phyloP scores from a whole-genome alignment of 2,329 filamentous ascomycete species.

The Nemania sp. region DNA sequence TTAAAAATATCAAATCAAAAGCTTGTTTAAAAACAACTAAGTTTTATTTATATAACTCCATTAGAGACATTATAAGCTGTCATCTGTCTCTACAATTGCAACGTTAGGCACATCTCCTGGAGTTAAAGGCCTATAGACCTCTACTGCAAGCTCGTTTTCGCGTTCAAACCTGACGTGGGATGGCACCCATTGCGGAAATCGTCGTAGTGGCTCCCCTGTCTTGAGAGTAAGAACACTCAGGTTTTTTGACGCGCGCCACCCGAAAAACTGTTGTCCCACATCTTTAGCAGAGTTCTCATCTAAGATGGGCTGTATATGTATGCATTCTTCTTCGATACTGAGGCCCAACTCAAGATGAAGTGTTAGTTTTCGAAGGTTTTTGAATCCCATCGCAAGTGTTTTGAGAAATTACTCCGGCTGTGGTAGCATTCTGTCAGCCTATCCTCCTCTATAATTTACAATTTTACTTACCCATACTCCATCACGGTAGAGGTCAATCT shows the following conservation, averaged over 20 bases:
- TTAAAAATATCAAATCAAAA: too few species aligned
- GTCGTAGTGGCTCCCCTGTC: constrained; percentile 14
- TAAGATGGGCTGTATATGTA: constrained; percentile 7
- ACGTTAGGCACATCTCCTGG: neutral
- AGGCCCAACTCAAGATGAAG: constrained; percentile 18
- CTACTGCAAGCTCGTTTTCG: neutral
- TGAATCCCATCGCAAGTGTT: constrained; percentile 12
- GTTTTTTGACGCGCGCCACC: constrained; percentile 8
- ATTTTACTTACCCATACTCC: constrained; percentile 19
- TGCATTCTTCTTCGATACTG: neutral
- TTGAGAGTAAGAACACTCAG: constrained; percentile 10
- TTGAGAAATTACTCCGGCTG: constrained; percentile 9
- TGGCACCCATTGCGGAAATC: constrained; percentile 20
- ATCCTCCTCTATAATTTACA: neutral
- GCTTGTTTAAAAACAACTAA: too few species aligned
- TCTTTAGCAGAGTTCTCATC: constrained; percentile 6
- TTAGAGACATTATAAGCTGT: too few species aligned
- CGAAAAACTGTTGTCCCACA: constrained; percentile 11
- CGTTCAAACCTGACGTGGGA: neutral
- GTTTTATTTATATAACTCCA: too few species aligned
- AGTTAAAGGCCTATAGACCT: neutral
- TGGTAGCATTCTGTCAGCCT: neutral
- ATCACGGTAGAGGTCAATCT: constrained; percentile 17
- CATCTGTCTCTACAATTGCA: neutral
- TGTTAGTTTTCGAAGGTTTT: constrained; percentile 5